These are phyloP conservation scores for Fusarium brevicatenulatum DNA, from an alignment of 2,329 filamentous ascomycete species.

Conservation along the genomic window DNA sequence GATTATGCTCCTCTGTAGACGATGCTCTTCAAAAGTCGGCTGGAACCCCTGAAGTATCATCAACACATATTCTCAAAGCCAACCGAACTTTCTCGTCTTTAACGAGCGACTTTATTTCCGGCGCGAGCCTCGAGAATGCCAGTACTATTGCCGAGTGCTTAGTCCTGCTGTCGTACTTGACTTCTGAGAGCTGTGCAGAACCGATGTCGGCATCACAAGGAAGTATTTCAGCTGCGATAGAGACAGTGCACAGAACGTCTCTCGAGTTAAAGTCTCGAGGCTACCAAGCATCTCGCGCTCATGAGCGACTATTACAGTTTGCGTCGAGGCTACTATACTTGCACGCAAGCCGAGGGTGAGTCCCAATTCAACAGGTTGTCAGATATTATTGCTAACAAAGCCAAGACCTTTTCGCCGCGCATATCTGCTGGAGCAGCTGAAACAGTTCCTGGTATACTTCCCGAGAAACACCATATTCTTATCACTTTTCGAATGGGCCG, in stretches of 20 bases:
- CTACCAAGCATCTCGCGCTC: conserved; percentile 48
- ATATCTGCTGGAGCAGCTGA: conserved; percentile 70
- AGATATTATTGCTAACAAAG: conserved; percentile 29
- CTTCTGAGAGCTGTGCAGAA: conserved; percentile 53
- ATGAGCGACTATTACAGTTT: conserved; percentile 76
- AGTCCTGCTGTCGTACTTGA: conserved; percentile 74
- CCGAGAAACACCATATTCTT: conserved; percentile 83
- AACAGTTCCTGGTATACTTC: conserved; percentile 69
- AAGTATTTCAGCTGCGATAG: conserved; percentile 63
- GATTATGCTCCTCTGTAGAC: conserved; percentile 55
- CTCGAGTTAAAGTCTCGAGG: conserved; percentile 54
- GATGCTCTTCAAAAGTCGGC: conserved; percentile 32
- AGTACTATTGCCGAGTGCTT: conserved; percentile 68
- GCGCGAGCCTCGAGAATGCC: conserved; percentile 59
- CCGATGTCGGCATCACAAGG: conserved; percentile 61
- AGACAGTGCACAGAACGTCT: conserved; percentile 54
- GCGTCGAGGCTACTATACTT: conserved; percentile 72
- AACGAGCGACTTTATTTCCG: conserved; percentile 66
- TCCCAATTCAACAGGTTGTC: neutral
- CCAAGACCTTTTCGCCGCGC: conserved; percentile 72
- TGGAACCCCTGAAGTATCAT: conserved; percentile 34
- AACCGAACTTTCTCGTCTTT: conserved; percentile 62
- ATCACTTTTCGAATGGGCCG: conserved; percentile 76
- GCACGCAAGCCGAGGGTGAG: conserved; percentile 69
- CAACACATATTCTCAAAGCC: conserved; percentile 62